Evolutionary conservation across 306 rosid species (phyloP).

Genomic region (Quercus agrifolia): DNA sequence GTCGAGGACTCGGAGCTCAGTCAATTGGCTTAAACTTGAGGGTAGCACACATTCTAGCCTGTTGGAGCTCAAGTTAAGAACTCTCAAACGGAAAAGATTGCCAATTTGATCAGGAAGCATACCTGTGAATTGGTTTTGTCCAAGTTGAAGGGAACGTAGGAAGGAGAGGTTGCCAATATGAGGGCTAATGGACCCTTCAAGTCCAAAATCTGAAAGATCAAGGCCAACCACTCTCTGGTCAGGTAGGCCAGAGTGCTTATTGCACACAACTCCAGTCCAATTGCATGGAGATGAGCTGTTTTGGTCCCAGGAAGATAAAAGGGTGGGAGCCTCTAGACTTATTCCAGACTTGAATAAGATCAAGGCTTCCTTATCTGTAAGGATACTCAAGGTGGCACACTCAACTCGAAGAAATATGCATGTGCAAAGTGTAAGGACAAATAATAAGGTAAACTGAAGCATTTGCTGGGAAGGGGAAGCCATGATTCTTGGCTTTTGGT

Average conservation of each 20-base stretch:
- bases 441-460: slow-evolving; percentile 14
- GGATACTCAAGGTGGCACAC: slow-evolving; percentile 34
- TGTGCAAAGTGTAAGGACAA: not conserved
- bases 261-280: slow-evolving; percentile 66
- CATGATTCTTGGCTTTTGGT: slow-evolving; percentile 25
- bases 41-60: slow-evolving; percentile 36
- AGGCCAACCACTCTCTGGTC: slow-evolving; percentile 42
- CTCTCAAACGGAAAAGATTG: slow-evolving; percentile 33
- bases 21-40: slow-evolving; percentile 39
- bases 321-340: slow-evolving; percentile 14
- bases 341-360: slow-evolving; percentile 47
- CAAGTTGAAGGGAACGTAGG: slow-evolving; percentile 49
- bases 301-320: slow-evolving; percentile 44
- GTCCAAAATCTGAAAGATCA: slow-evolving; percentile 44
- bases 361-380: slow-evolving; percentile 58
- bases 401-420: slow-evolving; percentile 18
- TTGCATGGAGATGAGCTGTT: slow-evolving; percentile 42
- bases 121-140: slow-evolving; percentile 47
- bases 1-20: slow-evolving; percentile 48
- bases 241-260: not conserved
- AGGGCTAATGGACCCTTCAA: slow-evolving; percentile 46
- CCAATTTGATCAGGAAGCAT: slow-evolving; percentile 48
- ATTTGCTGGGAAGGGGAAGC: slow-evolving; percentile 7
- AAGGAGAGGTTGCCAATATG: slow-evolving; percentile 53
- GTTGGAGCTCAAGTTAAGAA: slow-evolving; percentile 57